phyloP scores from a whole-genome alignment of 192 early-diverging fungal genomes.

The Coemansia sp. region DNA sequence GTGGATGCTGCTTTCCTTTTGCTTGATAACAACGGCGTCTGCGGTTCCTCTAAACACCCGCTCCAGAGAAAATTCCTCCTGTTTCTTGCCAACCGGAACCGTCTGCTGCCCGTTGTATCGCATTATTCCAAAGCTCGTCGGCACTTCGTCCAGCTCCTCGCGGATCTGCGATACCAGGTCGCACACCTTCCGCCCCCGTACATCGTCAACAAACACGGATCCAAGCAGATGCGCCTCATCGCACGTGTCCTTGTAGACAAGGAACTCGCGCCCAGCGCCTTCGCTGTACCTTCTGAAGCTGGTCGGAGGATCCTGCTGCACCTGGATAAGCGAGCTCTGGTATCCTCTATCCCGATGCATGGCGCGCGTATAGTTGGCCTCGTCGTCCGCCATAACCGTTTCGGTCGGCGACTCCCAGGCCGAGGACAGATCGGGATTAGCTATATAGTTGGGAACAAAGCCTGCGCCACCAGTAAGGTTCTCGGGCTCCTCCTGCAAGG shows the following conservation, averaged over 20 bases:
- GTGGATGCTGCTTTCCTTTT: background rate
- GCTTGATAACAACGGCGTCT: conserved; percentile 44
- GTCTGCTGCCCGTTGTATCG: conserved; percentile 57
- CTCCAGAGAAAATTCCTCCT: conserved; percentile 53
- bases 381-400: conserved; percentile 16
- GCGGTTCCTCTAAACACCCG: conserved; percentile 56
- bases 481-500: conserved; percentile 11
- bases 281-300: too few species aligned
- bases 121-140: conserved; percentile 46
- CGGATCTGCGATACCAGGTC: conserved; percentile 27
- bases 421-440: conserved; percentile 65
- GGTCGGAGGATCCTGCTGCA: too few species aligned
- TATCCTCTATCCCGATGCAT: conserved; percentile 12
- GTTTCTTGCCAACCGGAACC: conserved; percentile 61
- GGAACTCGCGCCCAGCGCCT: conserved; percentile 53
- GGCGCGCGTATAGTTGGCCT: conserved; percentile 23
- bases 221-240: conserved; percentile 57
- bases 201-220: conserved; percentile 52
- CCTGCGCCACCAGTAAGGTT: background rate
- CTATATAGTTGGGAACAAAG: conserved; percentile 63
- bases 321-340: background rate
- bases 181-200: conserved; percentile 15
- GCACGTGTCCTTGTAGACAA: conserved; percentile 53
- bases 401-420: conserved; percentile 65
- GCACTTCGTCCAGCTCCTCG: conserved; percentile 58